These are phyloP conservation scores for Prunus campanulata DNA, from an alignment of 306 rosid genomes.

Conservation along the genomic window DNA sequence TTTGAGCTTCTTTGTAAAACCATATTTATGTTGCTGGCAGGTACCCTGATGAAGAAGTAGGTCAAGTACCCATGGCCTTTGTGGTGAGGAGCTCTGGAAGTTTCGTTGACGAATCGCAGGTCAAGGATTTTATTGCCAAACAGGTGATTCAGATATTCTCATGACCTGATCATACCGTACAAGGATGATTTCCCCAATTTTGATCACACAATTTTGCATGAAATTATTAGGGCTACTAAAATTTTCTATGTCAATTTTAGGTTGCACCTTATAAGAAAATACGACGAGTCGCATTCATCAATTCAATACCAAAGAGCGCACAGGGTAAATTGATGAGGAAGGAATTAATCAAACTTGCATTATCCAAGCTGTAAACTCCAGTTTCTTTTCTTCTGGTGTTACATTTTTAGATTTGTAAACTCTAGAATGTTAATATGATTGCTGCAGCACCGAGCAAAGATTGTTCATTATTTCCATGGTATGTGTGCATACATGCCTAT, in stretches of 20 bases:
- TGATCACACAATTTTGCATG: not conserved
- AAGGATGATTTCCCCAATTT: not conserved
- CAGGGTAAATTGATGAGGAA: slow-evolving; percentile 52
- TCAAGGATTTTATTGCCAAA: slow-evolving; percentile 50
- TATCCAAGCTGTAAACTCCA: slow-evolving; percentile 7
- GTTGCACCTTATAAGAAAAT: slow-evolving; percentile 64
- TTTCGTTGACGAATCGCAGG: slow-evolving; percentile 29
- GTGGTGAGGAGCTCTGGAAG: slow-evolving; percentile 48
- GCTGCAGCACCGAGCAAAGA: not conserved
- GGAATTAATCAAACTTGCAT: slow-evolving; percentile 43
- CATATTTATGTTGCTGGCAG: slow-evolving; percentile 21
- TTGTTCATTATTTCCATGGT: not conserved
- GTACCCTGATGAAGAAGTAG: slow-evolving; percentile 69
- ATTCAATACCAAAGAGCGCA: slow-evolving; percentile 54
- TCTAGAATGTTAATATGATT: not conserved
- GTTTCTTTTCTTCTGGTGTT: not conserved
- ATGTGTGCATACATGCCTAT: not conserved
- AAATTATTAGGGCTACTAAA: not conserved
- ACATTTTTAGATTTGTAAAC: not conserved
- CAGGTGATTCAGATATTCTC: slow-evolving; percentile 33
- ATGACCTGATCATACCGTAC: not conserved
- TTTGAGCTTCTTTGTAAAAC: not conserved
- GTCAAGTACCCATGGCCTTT: slow-evolving; percentile 70
- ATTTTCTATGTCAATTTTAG: slow-evolving; percentile 17
- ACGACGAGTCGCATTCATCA: slow-evolving; percentile 39